Percentiles rank a stretch among this genome's conserved stretches.
Conservation (phyloP, 2,329 filamentous ascomycete genomes). For the Verticillium dahliae region DNA sequence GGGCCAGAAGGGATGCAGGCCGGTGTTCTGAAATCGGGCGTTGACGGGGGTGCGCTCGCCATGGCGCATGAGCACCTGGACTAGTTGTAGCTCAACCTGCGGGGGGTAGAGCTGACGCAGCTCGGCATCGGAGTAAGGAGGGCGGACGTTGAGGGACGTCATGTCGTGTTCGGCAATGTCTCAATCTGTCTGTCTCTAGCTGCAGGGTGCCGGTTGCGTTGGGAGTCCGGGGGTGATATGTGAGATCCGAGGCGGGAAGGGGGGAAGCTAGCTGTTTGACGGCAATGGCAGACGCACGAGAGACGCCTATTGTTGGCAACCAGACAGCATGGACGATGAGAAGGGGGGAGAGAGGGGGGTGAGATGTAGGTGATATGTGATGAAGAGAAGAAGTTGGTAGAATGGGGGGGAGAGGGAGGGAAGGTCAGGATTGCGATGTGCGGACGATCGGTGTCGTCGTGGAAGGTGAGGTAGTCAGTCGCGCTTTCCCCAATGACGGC, state of each 20-base stretch:
- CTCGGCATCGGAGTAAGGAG: slow-evolving; percentile 75
- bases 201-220: background rate
- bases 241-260: background rate
- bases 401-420: background rate
- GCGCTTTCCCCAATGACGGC: background rate
- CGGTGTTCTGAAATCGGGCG: slow-evolving; percentile 77
- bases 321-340: background rate
- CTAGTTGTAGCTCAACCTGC: slow-evolving; percentile 74
- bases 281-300: background rate
- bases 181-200: background rate
- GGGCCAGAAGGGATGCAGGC: slow-evolving; percentile 70
- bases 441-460: background rate
- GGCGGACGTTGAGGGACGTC: slow-evolving; percentile 69
- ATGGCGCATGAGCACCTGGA: slow-evolving; percentile 80
- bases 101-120: slow-evolving; percentile 75
- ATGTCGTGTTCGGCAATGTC: slow-evolving; percentile 38
- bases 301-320: background rate
- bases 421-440: background rate
- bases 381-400: background rate
- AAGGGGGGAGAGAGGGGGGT: background rate
- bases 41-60: slow-evolving; percentile 80
- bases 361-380: background rate
- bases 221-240: background rate
- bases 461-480: background rate
- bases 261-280: background rate